Conservation (phyloP, 163 green algal species). For the Scenedesmus sp. region DNA sequence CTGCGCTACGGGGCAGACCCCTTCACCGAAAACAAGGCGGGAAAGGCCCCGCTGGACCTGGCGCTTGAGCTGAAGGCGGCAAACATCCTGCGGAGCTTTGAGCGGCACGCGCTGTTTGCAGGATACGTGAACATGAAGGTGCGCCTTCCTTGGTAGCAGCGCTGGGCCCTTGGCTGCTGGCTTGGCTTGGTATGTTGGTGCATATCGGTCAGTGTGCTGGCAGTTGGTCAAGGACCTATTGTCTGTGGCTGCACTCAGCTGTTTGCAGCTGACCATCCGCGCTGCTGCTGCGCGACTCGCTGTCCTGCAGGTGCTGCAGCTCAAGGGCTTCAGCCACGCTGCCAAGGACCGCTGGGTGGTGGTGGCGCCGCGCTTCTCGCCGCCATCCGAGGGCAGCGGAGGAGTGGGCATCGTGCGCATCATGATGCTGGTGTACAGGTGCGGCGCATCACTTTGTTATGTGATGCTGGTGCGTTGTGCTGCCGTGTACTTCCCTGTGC, state of each 20-base stretch:
- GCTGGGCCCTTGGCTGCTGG: not conserved
- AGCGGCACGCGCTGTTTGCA: slow-evolving; percentile 43
- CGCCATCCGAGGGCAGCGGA: not conserved
- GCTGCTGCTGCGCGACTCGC: too few relatives aligned
- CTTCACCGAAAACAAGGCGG: slow-evolving; percentile 43
- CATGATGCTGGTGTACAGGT: slow-evolving; percentile 47
- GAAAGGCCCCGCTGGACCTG: slow-evolving; percentile 39
- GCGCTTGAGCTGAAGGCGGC: slow-evolving; percentile 3
- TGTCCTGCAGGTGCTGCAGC: slow-evolving; percentile 43
- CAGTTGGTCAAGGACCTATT: not conserved
- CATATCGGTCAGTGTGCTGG: too few relatives aligned
- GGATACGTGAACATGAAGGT: slow-evolving; percentile 46
- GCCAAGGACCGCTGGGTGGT: slow-evolving; percentile 52
- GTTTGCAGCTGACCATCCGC: not conserved
- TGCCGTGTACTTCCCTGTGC: too few relatives aligned
- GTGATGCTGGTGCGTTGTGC: not conserved
- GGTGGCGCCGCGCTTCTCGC: slow-evolving; percentile 38
- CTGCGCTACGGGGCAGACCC: slow-evolving; percentile 39
- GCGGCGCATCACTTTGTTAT: not conserved
- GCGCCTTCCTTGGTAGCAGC: not conserved
- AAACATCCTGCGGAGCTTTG: slow-evolving; percentile 28
- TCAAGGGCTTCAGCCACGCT: slow-evolving; percentile 45
- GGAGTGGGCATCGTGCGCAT: slow-evolving; percentile 39
- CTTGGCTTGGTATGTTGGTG: too few relatives aligned
- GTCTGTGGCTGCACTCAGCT: not conserved